Conservation (phyloP, 192 early-diverging fungal genomes). For the Umbelopsis sp. region DNA sequence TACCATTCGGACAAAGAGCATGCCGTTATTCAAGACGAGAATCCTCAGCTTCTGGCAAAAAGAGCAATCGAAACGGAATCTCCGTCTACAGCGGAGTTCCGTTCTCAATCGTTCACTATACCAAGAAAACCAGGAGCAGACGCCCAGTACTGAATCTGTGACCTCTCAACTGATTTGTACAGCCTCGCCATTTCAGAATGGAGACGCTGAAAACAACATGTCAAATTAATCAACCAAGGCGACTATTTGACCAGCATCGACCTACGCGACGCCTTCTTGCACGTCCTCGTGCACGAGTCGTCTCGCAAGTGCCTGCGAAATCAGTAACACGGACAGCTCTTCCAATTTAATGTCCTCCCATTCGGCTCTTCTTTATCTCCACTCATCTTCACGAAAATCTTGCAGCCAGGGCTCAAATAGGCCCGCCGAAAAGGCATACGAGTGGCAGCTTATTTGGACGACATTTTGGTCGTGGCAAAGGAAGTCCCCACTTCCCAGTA, state of each 20-base stretch:
- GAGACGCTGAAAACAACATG: constrained; percentile 20
- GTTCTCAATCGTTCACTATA: constrained; percentile 27
- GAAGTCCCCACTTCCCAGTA: neutral
- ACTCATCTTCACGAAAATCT: constrained; percentile 39
- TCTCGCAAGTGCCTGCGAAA: constrained; percentile 34
- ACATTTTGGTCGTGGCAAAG: neutral
- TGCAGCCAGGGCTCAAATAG: neutral
- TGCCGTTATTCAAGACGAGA: neutral
- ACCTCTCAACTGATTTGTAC: constrained; percentile 26
- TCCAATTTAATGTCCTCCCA: constrained; percentile 38
- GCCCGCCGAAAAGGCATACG: neutral
- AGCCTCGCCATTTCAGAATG: constrained; percentile 27
- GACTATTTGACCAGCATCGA: constrained; percentile 40
- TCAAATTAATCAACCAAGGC: constrained; percentile 2
- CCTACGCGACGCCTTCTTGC: constrained; percentile 37
- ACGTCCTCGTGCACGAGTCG: neutral
- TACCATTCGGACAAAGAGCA: neutral
- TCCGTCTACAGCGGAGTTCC: neutral
- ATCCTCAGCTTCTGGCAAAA: neutral
- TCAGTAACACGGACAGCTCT: constrained; percentile 26
- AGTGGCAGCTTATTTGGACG: neutral
- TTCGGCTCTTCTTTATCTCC: constrained; percentile 41
- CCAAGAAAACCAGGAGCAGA: constrained; percentile 36
- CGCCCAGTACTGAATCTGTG: constrained; percentile 30
- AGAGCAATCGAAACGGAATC: neutral